Base-by-base conservation (phyloP, 192 early-diverging fungal species). In the Entophlyctis luteolus region DNA sequence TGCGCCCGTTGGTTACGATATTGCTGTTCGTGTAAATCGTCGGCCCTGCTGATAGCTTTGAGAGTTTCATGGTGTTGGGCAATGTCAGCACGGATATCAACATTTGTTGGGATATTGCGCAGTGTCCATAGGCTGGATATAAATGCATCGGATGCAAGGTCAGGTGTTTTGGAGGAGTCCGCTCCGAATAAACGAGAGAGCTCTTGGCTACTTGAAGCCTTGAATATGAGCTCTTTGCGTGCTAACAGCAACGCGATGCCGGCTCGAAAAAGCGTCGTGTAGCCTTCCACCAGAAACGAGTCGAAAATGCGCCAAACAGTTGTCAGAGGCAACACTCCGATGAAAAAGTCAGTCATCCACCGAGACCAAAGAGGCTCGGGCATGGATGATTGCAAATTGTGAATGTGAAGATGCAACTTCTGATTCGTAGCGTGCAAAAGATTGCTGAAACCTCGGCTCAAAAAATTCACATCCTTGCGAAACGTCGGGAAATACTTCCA, bases 401-500 rank as follows among this genome's bases (percentile, higher is more conserved):
- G 54, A 2, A 79, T 39, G 28, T 77, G 66, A 14, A 37, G 39
- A 57, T 77, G 73, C 4, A 79, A 46, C 45, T 79, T 80, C 25
- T 55, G 31, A 35, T 72, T 66, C 12, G 35, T 32, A 20, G 37
- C 23, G 35, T 80, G 27, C 16, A 80, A 35, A 25, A 76, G 31
- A 38, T 79, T 79, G 54, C 74, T 74, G 38, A 79, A 80, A 3
- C 73, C 75, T 18, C 73, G 70, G 16, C 60, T 54, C 62, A 80
- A 48, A 42, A 63, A 69, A 29, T 74, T 80, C 70, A 68, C 59
- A 31, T 76, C 79, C 48, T 79, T 79, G 14, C 73, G 63, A 35
- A 72, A 78, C 2, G 77, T 78, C 2, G 79, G 73, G 50, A 80
- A 76, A 31, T 52, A 76, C 22, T 53, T 65, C 79, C 79, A 80